Evolutionary conservation across 164 flowering plant species (phyloP).

Genomic region (Vitis labrusca): DNA sequence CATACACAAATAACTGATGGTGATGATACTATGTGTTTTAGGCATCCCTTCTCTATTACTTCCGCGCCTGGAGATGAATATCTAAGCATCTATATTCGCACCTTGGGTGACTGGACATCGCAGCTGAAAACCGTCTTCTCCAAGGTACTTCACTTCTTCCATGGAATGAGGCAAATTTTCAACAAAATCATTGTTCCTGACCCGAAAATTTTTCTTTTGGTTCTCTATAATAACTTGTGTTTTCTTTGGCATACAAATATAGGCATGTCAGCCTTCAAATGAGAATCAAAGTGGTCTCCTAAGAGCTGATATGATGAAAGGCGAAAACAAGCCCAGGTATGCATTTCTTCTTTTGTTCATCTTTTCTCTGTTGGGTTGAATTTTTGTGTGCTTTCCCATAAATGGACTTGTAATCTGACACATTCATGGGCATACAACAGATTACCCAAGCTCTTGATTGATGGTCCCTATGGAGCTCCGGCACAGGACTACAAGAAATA

Average conservation of each 20-base stretch:
- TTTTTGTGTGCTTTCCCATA: no score
- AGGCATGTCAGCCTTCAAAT: constrained; percentile 61
- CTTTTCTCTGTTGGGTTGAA: no score
- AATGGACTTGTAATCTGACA: no score
- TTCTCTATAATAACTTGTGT: not conserved
- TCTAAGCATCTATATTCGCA: constrained; percentile 62
- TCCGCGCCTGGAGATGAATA: constrained; percentile 76
- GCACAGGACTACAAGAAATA: constrained; percentile 69
- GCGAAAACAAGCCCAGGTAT: constrained; percentile 23
- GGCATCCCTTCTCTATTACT: constrained; percentile 79
- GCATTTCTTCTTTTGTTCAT: not conserved
- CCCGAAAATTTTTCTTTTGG: no score
- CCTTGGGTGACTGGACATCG: constrained; percentile 71
- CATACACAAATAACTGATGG: no score
- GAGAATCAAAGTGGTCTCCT: constrained; percentile 59
- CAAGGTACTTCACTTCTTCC: constrained; percentile 30
- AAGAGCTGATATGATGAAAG: constrained; percentile 42
- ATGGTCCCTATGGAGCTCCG: constrained; percentile 77
- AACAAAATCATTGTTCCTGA: no score
- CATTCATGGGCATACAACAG: constrained; percentile 17
- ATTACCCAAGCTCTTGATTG: constrained; percentile 50
- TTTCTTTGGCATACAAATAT: constrained; percentile 3
- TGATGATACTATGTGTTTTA: constrained; percentile 12
- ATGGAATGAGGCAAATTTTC: no score
- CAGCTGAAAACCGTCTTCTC: constrained; percentile 51